Percentiles rank a stretch among this genome's conserved stretches.
phyloP scores from a whole-genome alignment of 2,329 filamentous ascomycete species.

The Penicillium frequentans region DNA sequence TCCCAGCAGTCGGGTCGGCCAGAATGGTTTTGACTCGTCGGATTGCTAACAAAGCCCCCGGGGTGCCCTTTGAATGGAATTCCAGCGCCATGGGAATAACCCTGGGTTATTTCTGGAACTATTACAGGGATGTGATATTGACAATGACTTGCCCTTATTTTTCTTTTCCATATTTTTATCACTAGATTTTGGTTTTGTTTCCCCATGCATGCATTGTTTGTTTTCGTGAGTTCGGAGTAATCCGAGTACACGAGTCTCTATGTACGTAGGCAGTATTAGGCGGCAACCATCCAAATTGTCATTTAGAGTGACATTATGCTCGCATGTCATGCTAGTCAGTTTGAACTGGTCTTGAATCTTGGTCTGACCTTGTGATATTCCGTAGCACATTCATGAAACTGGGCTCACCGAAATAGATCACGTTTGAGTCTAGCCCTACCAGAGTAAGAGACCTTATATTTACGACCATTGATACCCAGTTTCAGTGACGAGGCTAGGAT shows the following conservation, averaged over 20 bases:
- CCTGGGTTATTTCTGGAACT: slow-evolving; percentile 8
- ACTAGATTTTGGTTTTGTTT: too few species aligned
- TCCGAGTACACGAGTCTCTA: slow-evolving; percentile 3
- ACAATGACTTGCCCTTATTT: neutral
- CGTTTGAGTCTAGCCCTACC: neutral
- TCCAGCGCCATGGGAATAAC: slow-evolving; percentile 16
- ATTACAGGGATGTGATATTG: slow-evolving; percentile 8
- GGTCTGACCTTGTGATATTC: neutral
- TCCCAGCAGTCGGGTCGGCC: slow-evolving; percentile 22
- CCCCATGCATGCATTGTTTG: too few species aligned
- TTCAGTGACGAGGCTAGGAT: neutral
- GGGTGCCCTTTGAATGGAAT: slow-evolving; percentile 15
- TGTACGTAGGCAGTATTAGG: neutral
- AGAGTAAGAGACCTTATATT: neutral
- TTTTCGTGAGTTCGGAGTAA: slow-evolving; percentile 7
- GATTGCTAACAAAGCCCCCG: slow-evolving; percentile 14
- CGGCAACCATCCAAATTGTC: too few species aligned
- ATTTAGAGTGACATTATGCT: too few species aligned
- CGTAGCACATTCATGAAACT: neutral
- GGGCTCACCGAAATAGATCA: too few species aligned
- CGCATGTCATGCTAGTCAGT: too few species aligned
- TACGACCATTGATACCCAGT: neutral
- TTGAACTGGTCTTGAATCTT: too few species aligned
- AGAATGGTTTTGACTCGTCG: slow-evolving; percentile 18
- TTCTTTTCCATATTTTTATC: too few species aligned